Percentiles rank a stretch among this genome's conserved stretches.
Conservation (phyloP, 169 alveolate genomes). For the Babesia bigemina region DNA sequence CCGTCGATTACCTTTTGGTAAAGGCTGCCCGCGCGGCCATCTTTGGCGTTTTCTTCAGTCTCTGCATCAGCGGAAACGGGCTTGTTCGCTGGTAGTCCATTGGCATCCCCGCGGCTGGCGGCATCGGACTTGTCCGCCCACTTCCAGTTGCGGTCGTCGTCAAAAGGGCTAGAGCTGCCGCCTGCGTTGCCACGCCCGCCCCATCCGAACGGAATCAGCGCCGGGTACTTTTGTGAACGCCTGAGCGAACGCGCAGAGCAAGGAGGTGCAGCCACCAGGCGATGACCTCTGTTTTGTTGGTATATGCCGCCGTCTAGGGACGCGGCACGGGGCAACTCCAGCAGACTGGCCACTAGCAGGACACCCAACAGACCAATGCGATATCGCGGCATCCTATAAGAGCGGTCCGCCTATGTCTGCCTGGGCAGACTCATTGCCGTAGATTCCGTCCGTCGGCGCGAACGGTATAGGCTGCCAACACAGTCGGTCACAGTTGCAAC, state of each 20-base stretch:
- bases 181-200: slow-evolving; percentile 20
- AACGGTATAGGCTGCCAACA: neutral
- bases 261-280: neutral
- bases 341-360: neutral
- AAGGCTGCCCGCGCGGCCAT: neutral
- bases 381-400: slow-evolving; percentile 34
- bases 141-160: slow-evolving; percentile 22
- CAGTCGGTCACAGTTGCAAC: neutral
- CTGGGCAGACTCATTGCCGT: slow-evolving; percentile 9
- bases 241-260: neutral
- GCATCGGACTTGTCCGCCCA: slow-evolving; percentile 37
- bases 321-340: neutral
- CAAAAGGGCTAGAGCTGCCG: slow-evolving; percentile 14
- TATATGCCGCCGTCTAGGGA: slow-evolving; percentile 8
- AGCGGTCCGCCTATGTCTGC: slow-evolving; percentile 15
- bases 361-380: neutral
- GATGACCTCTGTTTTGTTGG: neutral
- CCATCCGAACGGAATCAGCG: slow-evolving; percentile 60
- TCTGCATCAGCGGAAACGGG: neutral
- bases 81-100: neutral
- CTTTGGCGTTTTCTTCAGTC: neutral
- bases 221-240: neutral
- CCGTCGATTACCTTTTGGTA: slow-evolving; percentile 60
- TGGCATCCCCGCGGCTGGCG: neutral
- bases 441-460: slow-evolving; percentile 5